Percentiles rank a stretch among this genome's conserved stretches.
Conservation (phyloP, 148 eudicot species). For the Nepenthes gracilis region DNA sequence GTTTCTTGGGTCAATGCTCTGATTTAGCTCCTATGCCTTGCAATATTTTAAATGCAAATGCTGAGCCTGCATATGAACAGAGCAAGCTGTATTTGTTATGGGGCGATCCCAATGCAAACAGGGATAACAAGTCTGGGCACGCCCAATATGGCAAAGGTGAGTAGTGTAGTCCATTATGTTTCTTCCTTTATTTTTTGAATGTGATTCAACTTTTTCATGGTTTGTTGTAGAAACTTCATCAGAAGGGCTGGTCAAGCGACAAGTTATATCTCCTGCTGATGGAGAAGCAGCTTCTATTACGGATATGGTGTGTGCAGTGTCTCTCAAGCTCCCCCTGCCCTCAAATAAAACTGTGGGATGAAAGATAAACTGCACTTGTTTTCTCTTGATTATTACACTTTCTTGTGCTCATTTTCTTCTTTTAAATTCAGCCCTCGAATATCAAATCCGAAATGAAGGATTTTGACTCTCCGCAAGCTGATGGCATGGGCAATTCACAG, state of each 20-base stretch:
- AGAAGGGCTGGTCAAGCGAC: slow-evolving; percentile 71
- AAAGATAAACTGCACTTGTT: slow-evolving; percentile 11
- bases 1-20: slow-evolving; percentile 53
- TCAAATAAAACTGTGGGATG: slow-evolving; percentile 33
- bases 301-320: background rate
- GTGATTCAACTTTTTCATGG: background rate
- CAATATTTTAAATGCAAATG: slow-evolving; percentile 32
- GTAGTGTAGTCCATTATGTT: background rate
- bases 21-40: slow-evolving; percentile 69
- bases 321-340: slow-evolving; percentile 42
- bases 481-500: slow-evolving; percentile 71
- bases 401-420: background rate
- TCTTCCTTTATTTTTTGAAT: background rate
- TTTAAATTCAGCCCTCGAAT: slow-evolving; percentile 24
- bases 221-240: slow-evolving; percentile 39
- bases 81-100: slow-evolving; percentile 10
- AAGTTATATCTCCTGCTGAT: slow-evolving; percentile 88
- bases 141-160: slow-evolving; percentile 33
- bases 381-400: background rate
- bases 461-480: slow-evolving; percentile 60
- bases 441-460: slow-evolving; percentile 58
- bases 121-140: slow-evolving; percentile 27
- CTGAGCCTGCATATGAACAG: slow-evolving; percentile 25
- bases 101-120: slow-evolving; percentile 15
- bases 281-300: slow-evolving; percentile 94